These are phyloP conservation scores for Penicillium crystallinum DNA, from an alignment of 495 filamentous ascomycete species.

Conservation along the genomic window DNA sequence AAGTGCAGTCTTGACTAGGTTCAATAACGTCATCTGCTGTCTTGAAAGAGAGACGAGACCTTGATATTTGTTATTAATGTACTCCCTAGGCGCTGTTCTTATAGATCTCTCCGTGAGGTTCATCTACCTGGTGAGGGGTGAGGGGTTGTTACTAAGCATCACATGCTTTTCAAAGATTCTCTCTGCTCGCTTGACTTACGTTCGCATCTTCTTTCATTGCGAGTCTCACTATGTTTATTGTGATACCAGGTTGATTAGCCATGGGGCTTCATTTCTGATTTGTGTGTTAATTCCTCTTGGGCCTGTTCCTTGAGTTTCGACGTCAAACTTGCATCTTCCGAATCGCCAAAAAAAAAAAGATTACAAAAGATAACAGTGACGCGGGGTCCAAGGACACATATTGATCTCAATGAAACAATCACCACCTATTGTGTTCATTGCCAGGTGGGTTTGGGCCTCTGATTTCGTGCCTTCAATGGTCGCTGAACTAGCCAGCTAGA, in stretches of 20 bases:
- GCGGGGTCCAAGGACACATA: neutral
- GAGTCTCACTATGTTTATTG: neutral
- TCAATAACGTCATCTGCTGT: no score
- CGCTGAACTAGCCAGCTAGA: slow-evolving; percentile 37
- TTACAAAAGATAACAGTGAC: neutral
- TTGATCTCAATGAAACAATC: slow-evolving; percentile 46
- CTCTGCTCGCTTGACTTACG: neutral
- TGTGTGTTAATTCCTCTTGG: neutral
- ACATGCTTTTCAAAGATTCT: neutral
- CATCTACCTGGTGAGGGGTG: no score
- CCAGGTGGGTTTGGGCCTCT: slow-evolving; percentile 51
- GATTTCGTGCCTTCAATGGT: neutral
- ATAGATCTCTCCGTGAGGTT: no score
- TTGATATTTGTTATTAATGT: no score
- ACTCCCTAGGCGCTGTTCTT: no score
- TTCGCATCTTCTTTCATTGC: neutral
- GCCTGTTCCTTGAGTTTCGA: neutral
- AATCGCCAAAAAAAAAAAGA: neutral
- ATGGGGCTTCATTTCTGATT: neutral
- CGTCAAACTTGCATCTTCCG: neutral
- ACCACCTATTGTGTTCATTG: slow-evolving; percentile 72
- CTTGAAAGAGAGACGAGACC: no score
- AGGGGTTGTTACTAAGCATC: slow-evolving; percentile 2
- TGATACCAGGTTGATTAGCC: neutral
- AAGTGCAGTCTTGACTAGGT: no score